A percentile compares a stretch with the other conserved stretches of the same genome.
phyloP scores from a whole-genome alignment of 768 basidiomycete genomes.

The Sarcodon sp. region DNA sequence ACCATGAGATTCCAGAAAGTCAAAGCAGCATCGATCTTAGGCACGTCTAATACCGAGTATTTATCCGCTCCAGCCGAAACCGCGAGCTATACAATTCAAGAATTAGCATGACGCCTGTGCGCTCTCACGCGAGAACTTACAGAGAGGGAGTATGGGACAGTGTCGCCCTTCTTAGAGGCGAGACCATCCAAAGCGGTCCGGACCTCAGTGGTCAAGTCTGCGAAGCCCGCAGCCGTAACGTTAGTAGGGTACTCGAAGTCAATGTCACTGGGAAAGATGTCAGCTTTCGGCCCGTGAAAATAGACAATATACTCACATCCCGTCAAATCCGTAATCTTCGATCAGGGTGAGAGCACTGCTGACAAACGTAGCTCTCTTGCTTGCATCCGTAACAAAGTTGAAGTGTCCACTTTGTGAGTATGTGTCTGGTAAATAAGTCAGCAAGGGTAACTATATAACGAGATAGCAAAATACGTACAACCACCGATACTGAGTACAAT shows the following conservation, averaged over 20 bases:
- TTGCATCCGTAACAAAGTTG: conserved; percentile 40
- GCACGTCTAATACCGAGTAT: conserved; percentile 42
- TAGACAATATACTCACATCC: conserved; percentile 29
- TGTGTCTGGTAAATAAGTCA: too few species aligned
- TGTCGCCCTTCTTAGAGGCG: conserved; percentile 45
- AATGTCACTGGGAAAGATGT: conserved; percentile 32
- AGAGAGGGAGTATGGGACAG: conserved; percentile 44
- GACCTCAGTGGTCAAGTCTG: conserved; percentile 47
- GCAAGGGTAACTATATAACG: too few species aligned
- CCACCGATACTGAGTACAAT: conserved; percentile 43
- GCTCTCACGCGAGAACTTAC: conserved; percentile 11
- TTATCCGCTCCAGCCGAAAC: conserved; percentile 51
- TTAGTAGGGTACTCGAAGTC: conserved; percentile 68
- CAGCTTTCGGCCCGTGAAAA: background rate
- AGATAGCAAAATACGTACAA: conserved; percentile 26
- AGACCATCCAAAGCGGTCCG: conserved; percentile 51
- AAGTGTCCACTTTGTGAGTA: conserved; percentile 64
- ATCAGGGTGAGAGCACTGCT: conserved; percentile 45
- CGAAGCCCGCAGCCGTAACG: conserved; percentile 45
- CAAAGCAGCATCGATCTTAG: conserved; percentile 53
- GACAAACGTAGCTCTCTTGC: conserved; percentile 44
- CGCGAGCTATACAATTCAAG: conserved; percentile 25
- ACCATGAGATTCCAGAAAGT: conserved; percentile 82
- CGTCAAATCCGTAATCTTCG: conserved; percentile 73
- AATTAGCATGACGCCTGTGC: background rate